A percentile compares a stretch with the other conserved stretches of the same genome.
Evolutionary conservation across 164 flowering plant genomes (phyloP).

Genomic region (Macadamia tetraphylla): DNA sequence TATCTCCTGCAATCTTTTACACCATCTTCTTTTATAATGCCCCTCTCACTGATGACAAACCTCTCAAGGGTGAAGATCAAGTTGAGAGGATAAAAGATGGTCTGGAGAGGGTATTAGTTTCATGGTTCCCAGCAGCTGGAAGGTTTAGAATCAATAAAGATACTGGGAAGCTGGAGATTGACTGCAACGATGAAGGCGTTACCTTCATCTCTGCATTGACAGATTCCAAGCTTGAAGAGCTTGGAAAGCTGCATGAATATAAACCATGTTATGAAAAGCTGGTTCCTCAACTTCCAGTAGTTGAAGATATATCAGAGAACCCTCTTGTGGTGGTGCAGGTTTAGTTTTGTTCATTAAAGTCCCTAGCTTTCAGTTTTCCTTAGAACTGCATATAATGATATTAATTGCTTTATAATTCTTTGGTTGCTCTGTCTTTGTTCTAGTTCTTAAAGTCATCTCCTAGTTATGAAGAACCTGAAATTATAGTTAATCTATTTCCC

Average conservation of each 20-base stretch:
- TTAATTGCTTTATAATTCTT: not conserved
- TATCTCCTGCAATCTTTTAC: conserved; percentile 24
- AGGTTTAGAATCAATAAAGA: conserved; percentile 19
- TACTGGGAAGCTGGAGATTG: conserved; percentile 25
- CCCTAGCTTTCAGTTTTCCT: not conserved
- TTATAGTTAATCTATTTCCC: not conserved
- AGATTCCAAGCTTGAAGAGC: conserved; percentile 21
- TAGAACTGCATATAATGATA: not conserved
- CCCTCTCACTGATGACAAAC: not conserved
- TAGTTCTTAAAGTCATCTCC: not conserved
- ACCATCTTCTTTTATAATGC: conserved; percentile 20
- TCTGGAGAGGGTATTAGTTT: conserved; percentile 18
- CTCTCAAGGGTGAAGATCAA: conserved; percentile 5
- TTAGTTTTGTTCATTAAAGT: not conserved
- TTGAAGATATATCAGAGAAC: conserved; percentile 14
- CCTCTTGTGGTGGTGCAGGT: conserved; percentile 27
- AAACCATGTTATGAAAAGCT: conserved; percentile 22
- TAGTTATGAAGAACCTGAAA: not conserved
- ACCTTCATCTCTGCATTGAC: conserved; percentile 14
- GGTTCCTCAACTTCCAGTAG: conserved; percentile 16
- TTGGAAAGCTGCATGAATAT: conserved; percentile 24
- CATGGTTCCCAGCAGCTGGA: conserved; percentile 30
- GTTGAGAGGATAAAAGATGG: conserved; percentile 14
- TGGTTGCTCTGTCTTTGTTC: not conserved
- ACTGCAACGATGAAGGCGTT: conserved; percentile 24